Conservation (phyloP, 306 rosid species). For the Cicer judaicum region DNA sequence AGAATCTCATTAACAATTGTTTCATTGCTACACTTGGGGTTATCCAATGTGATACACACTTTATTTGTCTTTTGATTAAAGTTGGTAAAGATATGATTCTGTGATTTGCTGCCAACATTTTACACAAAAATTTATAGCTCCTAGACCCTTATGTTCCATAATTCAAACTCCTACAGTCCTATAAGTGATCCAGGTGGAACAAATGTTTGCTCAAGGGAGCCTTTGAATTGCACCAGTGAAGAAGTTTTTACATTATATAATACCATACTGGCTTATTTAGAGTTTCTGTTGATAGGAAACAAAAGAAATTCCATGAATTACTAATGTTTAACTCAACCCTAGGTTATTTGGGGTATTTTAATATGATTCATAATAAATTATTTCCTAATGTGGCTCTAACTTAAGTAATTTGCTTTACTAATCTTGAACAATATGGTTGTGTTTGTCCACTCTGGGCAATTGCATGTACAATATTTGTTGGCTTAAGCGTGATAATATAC, state of each 20-base stretch:
- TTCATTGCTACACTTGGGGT: not conserved
- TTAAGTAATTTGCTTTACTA: constrained; percentile 6
- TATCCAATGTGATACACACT: not conserved
- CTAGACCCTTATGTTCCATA: not conserved
- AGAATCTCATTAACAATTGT: too few relatives aligned
- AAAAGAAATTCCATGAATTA: not conserved
- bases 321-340: constrained; percentile 7
- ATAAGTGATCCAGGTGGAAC: not conserved
- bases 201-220: too few relatives aligned
- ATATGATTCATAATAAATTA: constrained; percentile 5
- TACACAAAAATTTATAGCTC: not conserved
- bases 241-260: not conserved
- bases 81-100: too few relatives aligned
- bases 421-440: not conserved
- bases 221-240: not conserved
- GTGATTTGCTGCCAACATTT: not conserved
- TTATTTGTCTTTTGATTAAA: not conserved
- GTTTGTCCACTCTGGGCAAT: constrained; percentile 1
- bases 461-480: constrained; percentile 17
- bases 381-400: constrained; percentile 8
- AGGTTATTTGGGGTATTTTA: not conserved
- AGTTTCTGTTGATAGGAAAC: not conserved
- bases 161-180: not conserved
- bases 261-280: not conserved
- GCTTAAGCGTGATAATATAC: constrained; percentile 13